Conservation (phyloP, 306 rosid genomes). For the Rosa chinensis region DNA sequence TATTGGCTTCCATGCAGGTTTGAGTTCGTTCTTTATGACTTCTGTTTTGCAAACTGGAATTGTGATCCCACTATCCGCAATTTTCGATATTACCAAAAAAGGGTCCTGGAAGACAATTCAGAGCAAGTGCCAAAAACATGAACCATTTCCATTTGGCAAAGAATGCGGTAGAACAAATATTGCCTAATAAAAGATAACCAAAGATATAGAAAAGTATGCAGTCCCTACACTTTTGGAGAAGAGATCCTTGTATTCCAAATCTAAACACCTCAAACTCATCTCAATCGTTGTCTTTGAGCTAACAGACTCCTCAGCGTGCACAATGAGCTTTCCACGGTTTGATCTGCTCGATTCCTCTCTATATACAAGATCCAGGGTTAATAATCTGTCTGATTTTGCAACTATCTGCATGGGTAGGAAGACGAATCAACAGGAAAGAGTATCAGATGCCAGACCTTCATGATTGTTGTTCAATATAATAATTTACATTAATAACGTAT, state of each 20-base stretch:
- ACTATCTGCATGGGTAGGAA: slow-evolving; percentile 72
- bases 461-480: slow-evolving; percentile 18
- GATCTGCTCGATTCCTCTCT: slow-evolving; percentile 59
- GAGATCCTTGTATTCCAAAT: slow-evolving; percentile 92
- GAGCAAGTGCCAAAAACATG: slow-evolving; percentile 14
- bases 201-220: slow-evolving; percentile 15
- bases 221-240: slow-evolving; percentile 90
- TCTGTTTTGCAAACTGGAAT: slow-evolving; percentile 95
- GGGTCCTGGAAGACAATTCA: slow-evolving; percentile 72
- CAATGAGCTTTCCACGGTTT: slow-evolving; percentile 61
- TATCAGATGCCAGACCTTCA: slow-evolving; percentile 25
- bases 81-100: slow-evolving; percentile 76
- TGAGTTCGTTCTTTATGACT: slow-evolving; percentile 82
- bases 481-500: slow-evolving; percentile 11
- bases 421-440: slow-evolving; percentile 19
- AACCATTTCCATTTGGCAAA: slow-evolving; percentile 5
- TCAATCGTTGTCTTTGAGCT: slow-evolving; percentile 76
- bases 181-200: slow-evolving; percentile 20
- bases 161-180: background rate
- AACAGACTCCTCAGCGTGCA: slow-evolving; percentile 84
- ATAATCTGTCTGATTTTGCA: slow-evolving; percentile 58
- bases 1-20: slow-evolving; percentile 81
- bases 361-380: slow-evolving; percentile 61
- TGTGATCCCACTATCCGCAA: slow-evolving; percentile 61
- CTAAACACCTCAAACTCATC: slow-evolving; percentile 75